Evolutionary conservation across 257 asterid species (phyloP).

Genomic region (Solanum etuberosum): DNA sequence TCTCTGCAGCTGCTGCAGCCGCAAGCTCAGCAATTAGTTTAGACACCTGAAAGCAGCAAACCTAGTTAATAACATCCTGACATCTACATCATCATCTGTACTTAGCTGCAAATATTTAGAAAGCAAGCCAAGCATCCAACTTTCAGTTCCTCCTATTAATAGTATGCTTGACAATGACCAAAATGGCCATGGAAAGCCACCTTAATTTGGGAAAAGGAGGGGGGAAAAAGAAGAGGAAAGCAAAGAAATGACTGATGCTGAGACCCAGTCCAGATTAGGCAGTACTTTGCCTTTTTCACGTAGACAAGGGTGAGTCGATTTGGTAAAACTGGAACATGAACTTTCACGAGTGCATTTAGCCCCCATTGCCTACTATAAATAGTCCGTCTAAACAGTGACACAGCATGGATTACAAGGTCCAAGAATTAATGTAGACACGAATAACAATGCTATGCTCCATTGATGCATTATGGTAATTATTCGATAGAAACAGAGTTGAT

Average conservation of each 20-base stretch:
- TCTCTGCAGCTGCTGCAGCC: constrained; percentile 74
- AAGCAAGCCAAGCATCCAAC: not conserved
- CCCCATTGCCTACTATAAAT: not conserved
- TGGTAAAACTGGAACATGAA: not conserved
- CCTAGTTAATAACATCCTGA: not conserved
- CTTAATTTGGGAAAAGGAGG: not conserved
- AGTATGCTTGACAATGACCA: not conserved
- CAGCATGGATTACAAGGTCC: not conserved
- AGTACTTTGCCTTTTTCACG: not conserved
- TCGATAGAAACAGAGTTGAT: not conserved
- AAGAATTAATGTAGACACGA: not conserved
- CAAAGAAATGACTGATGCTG: not conserved
- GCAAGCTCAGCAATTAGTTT: constrained; percentile 74
- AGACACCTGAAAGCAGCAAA: constrained; percentile 45
- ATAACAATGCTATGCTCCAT: not conserved
- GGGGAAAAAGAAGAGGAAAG: not conserved
- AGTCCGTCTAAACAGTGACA: not conserved
- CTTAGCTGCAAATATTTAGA: not conserved
- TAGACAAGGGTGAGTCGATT: not conserved
- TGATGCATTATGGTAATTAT: not conserved
- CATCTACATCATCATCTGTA: not conserved
- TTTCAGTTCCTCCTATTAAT: not conserved
- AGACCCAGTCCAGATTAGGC: not conserved
- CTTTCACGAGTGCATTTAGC: not conserved
- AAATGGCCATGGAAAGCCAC: not conserved